Conservation (phyloP, 2,329 filamentous ascomycete species). For the Exophiala phaeomuriformis region DNA sequence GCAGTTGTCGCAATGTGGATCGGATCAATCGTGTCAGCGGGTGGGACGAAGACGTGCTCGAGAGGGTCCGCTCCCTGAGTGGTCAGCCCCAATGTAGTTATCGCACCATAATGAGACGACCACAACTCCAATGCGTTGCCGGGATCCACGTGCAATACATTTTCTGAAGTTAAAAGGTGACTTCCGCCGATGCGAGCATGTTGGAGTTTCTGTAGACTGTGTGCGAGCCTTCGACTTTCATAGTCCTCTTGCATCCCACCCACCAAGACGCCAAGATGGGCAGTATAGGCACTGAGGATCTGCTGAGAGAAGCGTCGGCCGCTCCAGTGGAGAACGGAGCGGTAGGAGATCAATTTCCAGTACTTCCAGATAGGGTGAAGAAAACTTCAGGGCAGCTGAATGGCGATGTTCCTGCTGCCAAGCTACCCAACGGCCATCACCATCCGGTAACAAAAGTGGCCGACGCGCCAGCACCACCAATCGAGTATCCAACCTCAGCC, state of each 20-base stretch:
- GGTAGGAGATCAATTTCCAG: background rate
- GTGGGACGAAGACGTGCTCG: constrained; percentile 3
- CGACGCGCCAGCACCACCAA: background rate
- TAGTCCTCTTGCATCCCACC: background rate
- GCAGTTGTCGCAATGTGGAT: no score
- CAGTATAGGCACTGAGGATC: background rate
- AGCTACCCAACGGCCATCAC: background rate
- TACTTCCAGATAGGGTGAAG: background rate
- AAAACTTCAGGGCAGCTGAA: background rate
- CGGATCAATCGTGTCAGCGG: background rate
- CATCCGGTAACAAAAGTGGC: background rate
- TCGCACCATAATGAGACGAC: background rate
- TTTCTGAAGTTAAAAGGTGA: background rate
- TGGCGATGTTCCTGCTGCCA: background rate
- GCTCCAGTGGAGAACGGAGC: background rate
- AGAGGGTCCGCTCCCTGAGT: background rate
- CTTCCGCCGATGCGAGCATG: background rate
- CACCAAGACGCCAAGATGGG: background rate
- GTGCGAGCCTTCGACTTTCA: background rate
- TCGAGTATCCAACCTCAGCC: constrained; percentile 1
- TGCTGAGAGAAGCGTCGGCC: background rate
- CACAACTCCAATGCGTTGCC: background rate
- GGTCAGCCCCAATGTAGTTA: background rate
- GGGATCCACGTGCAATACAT: background rate
- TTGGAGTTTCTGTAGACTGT: background rate